These are phyloP conservation scores for Anacardium occidentale DNA, from an alignment of 345 rosid genomes.

Conservation along the genomic window DNA sequence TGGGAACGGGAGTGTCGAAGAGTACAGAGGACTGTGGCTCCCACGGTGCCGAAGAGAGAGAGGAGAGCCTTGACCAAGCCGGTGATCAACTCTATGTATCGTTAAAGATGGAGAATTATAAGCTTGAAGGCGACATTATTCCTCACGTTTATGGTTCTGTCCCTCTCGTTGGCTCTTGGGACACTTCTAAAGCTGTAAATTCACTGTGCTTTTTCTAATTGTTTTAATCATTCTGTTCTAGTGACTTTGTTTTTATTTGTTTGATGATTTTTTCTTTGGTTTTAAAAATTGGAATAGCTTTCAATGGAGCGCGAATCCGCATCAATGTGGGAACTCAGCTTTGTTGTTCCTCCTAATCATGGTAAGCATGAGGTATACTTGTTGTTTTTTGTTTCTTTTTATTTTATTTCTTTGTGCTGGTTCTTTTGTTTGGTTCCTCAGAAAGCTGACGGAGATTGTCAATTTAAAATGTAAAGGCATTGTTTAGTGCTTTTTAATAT, in stretches of 20 bases:
- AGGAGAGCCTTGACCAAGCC: constrained; percentile 57
- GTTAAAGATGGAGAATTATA: constrained; percentile 82
- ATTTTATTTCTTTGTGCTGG: background rate
- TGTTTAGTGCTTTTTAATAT: background rate
- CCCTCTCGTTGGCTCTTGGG: constrained; percentile 95
- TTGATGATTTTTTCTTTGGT: background rate
- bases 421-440: constrained; percentile 13
- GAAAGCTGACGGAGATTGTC: background rate
- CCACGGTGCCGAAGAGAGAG: constrained; percentile 38
- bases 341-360: constrained; percentile 96
- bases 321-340: constrained; percentile 86
- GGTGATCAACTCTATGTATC: constrained; percentile 91
- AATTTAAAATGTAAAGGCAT: constrained; percentile 12
- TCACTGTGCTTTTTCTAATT: background rate
- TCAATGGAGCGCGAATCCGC: constrained; percentile 92
- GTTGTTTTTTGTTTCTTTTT: background rate
- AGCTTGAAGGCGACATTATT: constrained; percentile 70
- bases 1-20: constrained; percentile 82
- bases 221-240: background rate
- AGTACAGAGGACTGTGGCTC: constrained; percentile 52
- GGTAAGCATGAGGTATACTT: constrained; percentile 34
- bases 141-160: constrained; percentile 95
- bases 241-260: background rate
- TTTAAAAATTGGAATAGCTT: constrained; percentile 41
- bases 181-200: constrained; percentile 83